Percentiles rank a stretch among this genome's conserved stretches.
Conservation (phyloP, 805 yeast species). For the Babjeviella inositovora region DNA sequence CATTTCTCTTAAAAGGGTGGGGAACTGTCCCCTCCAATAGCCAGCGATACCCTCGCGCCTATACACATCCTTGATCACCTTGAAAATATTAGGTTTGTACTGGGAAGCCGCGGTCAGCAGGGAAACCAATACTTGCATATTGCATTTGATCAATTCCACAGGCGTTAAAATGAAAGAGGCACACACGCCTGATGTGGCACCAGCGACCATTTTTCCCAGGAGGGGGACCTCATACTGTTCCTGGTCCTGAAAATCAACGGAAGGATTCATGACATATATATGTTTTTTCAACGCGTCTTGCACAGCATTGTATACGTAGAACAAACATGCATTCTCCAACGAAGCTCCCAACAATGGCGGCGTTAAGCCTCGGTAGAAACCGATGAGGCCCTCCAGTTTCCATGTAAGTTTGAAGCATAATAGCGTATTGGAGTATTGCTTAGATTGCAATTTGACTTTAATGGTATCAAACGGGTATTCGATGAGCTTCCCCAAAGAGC, state of each 20-base stretch:
- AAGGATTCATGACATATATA: constrained; percentile 4
- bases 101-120: constrained; percentile 9
- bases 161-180: constrained; percentile 83
- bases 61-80: constrained; percentile 23
- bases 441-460: constrained; percentile 75
- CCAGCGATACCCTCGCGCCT: constrained; percentile 46
- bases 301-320: constrained; percentile 43
- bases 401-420: constrained; percentile 52
- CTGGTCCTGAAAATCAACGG: background rate
- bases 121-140: constrained; percentile 78
- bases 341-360: constrained; percentile 86
- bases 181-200: constrained; percentile 69
- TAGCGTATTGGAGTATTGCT: constrained; percentile 33
- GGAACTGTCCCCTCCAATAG: constrained; percentile 76
- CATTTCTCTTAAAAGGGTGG: constrained; percentile 70
- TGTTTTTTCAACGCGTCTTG: constrained; percentile 15
- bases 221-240: constrained; percentile 13
- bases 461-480: constrained; percentile 92
- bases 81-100: constrained; percentile 5
- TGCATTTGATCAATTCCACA: constrained; percentile 81
- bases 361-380: constrained; percentile 66
- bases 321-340: constrained; percentile 72
- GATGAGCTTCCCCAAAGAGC: constrained; percentile 68
- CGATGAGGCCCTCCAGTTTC: constrained; percentile 53
- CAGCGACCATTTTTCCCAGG: constrained; percentile 38